Base-by-base conservation (phyloP, 192 early-diverging fungal species). In the Coemansia sp. region DNA sequence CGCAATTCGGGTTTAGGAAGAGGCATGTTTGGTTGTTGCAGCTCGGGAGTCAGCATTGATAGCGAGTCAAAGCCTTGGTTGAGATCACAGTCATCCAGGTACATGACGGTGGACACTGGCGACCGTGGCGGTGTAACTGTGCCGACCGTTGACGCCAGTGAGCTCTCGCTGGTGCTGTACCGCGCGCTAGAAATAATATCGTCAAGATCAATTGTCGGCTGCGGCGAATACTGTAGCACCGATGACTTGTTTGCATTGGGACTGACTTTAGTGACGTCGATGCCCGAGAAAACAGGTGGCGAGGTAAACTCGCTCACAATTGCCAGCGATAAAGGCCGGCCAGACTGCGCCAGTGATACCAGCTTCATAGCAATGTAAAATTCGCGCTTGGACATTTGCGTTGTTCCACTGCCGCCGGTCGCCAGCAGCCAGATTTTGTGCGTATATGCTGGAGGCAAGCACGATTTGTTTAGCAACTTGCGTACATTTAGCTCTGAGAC, bases 341-440 rank as follows among this genome's bases (percentile, higher is more conserved):
- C 64, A 2, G 67, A 51, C 60, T 76, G 73, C 15, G 56, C 67
- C 22, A 70, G 29, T n/a, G 73, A 61, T 5, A 76, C 67, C 56
- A 76, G 27, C 38, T 76, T 76, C 60, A 76, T 63, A 0, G 60
- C 68, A 5, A 65, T 54, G 8, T 70, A 60, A 41, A 76, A 76
- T 37, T 70, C 65, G 45, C 61, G 65, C n/a, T 65, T 47, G 1
- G 56, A 48, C 48, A 76, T 62, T 17, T 32, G 50, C 38, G 29
- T 41, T 1, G 61, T 14, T 19, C 59, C 47, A 8, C 41, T 56
- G 11, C 57, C 57, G 24, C 32, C 58, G 5, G 62, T 38, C 1
- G 63, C 59, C 9, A 67, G 29, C 15, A 48, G 55, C 22, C 65
- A 48, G 4, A 76, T 70, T 41, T 39, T 51, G 7, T 58, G 52